These are phyloP conservation scores for Zymoseptoria pseudotritici DNA, from an alignment of 2,329 filamentous ascomycete species.

Conservation along the genomic window DNA sequence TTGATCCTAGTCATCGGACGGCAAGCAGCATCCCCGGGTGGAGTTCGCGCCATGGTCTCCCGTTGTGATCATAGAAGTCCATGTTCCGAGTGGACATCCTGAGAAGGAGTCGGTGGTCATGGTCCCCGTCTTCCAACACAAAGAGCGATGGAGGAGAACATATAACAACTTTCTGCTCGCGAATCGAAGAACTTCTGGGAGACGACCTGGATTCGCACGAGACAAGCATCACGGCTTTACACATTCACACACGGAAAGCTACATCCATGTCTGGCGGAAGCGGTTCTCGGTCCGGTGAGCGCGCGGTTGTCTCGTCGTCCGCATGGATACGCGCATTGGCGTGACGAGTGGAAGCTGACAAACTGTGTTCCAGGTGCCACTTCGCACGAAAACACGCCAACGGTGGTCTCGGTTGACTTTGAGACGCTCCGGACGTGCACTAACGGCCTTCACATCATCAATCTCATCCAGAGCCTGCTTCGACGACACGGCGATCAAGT, in stretches of 20 bases:
- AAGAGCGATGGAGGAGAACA: neutral
- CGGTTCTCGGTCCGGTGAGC: neutral
- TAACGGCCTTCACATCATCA: neutral
- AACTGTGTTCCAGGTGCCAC: neutral
- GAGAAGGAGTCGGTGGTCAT: neutral
- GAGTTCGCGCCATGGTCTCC: neutral
- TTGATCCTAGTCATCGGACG: neutral
- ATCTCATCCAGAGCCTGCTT: neutral
- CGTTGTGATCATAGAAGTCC: neutral
- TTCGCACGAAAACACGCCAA: neutral
- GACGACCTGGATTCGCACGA: neutral
- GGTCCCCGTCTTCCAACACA: neutral
- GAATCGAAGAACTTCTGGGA: neutral
- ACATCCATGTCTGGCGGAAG: neutral
- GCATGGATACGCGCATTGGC: neutral
- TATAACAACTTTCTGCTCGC: neutral
- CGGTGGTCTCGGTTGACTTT: neutral
- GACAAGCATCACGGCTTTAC: neutral
- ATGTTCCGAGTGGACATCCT: neutral
- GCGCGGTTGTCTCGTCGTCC: neutral
- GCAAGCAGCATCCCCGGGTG: neutral
- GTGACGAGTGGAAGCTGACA: neutral
- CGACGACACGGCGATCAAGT: neutral
- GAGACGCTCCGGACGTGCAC: neutral
- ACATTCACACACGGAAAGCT: neutral